phyloP scores from a whole-genome alignment of 139 green algal genomes.

The Edaphochlamys debaryana region DNA sequence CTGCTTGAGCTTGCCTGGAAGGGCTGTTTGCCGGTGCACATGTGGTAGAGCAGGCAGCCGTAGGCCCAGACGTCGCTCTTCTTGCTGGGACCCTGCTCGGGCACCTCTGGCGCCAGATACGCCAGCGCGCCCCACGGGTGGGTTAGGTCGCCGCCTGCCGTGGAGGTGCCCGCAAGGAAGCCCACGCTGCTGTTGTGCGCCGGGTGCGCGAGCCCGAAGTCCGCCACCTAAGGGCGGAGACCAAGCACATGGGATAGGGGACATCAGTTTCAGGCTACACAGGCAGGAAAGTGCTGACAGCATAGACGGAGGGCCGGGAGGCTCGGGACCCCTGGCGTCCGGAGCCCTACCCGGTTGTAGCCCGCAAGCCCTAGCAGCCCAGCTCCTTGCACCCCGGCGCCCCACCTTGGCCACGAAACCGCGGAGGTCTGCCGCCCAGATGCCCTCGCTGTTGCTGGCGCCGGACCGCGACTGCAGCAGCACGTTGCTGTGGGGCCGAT shows the following conservation, averaged over 20 bases:
- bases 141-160: too few species aligned
- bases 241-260: too few species aligned
- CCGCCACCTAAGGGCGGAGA: not conserved
- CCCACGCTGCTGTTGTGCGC: not conserved
- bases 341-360: too few species aligned
- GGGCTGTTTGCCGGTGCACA: constrained; percentile 24
- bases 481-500: constrained; percentile 9
- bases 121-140: constrained; percentile 7
- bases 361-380: too few species aligned
- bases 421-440: not conserved
- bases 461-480: not conserved
- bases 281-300: too few species aligned
- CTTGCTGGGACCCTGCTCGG: not conserved
- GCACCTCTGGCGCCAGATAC: constrained; percentile 20
- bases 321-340: too few species aligned
- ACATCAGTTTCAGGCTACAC: too few species aligned
- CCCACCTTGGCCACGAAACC: constrained; percentile 32
- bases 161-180: too few species aligned
- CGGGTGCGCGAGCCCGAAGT: not conserved
- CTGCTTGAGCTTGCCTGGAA: not conserved
- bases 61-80: constrained; percentile 31
- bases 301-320: too few species aligned
- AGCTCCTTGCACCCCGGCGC: too few species aligned
- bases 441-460: not conserved
- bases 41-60: constrained; percentile 33